These are phyloP conservation scores for Zea luxurians DNA, from an alignment of 176 grass and related monocot genomes.

Conservation along the genomic window DNA sequence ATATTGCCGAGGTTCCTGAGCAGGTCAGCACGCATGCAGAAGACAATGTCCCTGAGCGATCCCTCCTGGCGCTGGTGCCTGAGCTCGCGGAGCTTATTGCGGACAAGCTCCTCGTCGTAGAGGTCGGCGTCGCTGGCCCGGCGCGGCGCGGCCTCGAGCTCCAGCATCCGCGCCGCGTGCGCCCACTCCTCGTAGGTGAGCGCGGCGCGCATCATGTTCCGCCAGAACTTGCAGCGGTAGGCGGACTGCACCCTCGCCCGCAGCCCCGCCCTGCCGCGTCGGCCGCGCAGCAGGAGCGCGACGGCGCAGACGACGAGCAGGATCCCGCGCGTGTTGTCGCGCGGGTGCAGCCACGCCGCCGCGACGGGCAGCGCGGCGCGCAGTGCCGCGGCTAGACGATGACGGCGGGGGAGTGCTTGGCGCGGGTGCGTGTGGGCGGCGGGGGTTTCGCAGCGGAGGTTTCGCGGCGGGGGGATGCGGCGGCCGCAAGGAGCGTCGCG, in stretches of 20 bases:
- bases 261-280: conserved; percentile 43
- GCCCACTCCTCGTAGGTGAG: conserved; percentile 98
- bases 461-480: too few relatives aligned
- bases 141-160: conserved; percentile 56
- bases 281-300: conserved; percentile 66
- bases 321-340: conserved; percentile 74
- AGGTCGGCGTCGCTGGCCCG: conserved; percentile 65
- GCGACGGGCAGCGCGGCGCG: conserved; percentile 12
- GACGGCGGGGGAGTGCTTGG: too few relatives aligned
- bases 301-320: conserved; percentile 67
- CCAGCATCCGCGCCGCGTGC: conserved; percentile 87
- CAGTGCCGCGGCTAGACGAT: conserved; percentile 48
- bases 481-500: too few relatives aligned
- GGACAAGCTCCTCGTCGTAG: conserved; percentile 88
- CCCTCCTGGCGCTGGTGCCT: conserved; percentile 66
- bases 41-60: conserved; percentile 81
- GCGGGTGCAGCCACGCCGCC: conserved; percentile 66
- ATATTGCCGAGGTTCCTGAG: conserved; percentile 89
- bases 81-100: conserved; percentile 84
- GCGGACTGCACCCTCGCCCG: conserved; percentile 68
- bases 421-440: too few relatives aligned
- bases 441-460: too few relatives aligned
- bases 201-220: conserved; percentile 85
- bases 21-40: conserved; percentile 84
- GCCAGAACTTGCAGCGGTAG: conserved; percentile 96